These are phyloP conservation scores for Candida piceae DNA, from an alignment of 805 yeast genomes.

Conservation along the genomic window DNA sequence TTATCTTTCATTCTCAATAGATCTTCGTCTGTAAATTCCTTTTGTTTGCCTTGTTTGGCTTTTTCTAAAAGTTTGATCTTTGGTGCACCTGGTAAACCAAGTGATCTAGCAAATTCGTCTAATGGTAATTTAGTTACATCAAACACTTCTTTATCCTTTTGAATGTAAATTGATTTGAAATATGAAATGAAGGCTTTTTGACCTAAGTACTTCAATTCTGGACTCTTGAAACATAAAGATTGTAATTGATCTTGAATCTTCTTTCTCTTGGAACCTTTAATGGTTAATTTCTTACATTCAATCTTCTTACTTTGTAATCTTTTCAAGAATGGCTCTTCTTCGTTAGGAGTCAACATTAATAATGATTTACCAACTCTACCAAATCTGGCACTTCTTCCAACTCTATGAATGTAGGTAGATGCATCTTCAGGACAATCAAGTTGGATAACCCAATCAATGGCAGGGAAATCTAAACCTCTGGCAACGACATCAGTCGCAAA, in stretches of 20 bases:
- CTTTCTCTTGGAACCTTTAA: slow-evolving; percentile 68
- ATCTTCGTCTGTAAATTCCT: slow-evolving; percentile 27
- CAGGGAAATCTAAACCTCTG: slow-evolving; percentile 87
- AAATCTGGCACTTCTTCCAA: slow-evolving; percentile 84
- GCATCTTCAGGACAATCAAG: slow-evolving; percentile 88
- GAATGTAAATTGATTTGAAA: slow-evolving; percentile 76
- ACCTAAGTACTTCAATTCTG: slow-evolving; percentile 86
- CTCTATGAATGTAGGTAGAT: slow-evolving; percentile 86
- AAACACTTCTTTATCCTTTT: slow-evolving; percentile 83
- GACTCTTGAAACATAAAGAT: slow-evolving; percentile 84
- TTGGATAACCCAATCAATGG: slow-evolving; percentile 93
- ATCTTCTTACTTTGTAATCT: slow-evolving; percentile 60
- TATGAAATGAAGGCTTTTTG: slow-evolving; percentile 95
- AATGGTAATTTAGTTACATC: slow-evolving; percentile 69
- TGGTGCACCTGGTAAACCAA: slow-evolving; percentile 97
- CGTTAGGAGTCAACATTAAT: slow-evolving; percentile 77
- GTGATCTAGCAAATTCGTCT: slow-evolving; percentile 78
- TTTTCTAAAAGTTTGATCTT: slow-evolving; percentile 67
- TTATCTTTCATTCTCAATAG: slow-evolving; percentile 52
- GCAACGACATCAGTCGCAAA: slow-evolving; percentile 92
- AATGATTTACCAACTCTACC: slow-evolving; percentile 81
- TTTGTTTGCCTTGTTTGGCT: slow-evolving; percentile 34
- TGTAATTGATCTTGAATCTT: slow-evolving; percentile 81
- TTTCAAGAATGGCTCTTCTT: slow-evolving; percentile 69
- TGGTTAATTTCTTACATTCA: slow-evolving; percentile 65